Evolutionary conservation across 257 asterid genomes (phyloP), one percentile per base, ranked within the genome.

Genomic region (Prunella vulgaris): DNA sequence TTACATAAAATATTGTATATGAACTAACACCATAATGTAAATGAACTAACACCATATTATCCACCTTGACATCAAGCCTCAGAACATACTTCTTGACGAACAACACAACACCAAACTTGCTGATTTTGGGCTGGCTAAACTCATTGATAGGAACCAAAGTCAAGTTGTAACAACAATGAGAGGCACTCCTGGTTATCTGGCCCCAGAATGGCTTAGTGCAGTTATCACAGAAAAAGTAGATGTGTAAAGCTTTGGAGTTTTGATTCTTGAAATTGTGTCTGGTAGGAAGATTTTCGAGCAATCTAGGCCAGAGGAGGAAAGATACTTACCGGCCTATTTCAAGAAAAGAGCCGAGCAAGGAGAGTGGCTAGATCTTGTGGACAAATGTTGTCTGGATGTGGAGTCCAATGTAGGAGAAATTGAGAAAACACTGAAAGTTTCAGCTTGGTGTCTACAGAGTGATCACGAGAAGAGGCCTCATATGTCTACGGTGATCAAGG

Each of bases 41-140:
- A n/a, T 44, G 52, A 1, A 1, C 13, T 44, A 44, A 13, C 52
- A 13, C 14, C 52, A 44, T n/a, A 44, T 44, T 3, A 44, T 44
- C 52, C 52, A 44, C 52, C 52, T 44, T 1, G 52, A 44, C 52
- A 44, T 44, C 15, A 44, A 44, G 52, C 52, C 52, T 13, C 52
- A 44, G 24, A 74, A 74, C 73, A 56, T 66, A 30, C 78, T 66
- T 20, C 57, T 67, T 4, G 79, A 75, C 40, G 79, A 75, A 22
- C 54, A 61, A 20, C 61, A 44, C 70, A 76, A 56, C 5, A 73
- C 80, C 1, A 64, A 76, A 46, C n/a, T 76, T 8, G 69, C 76
- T 15, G 76, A 76, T 46, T 75, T 75, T 10, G 76, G 79, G 33
- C 75, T 75, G 10, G 27, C 76, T n/a, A 75, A 75, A n/a, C 76